Conservation (phyloP, 1,284 basidiomycete genomes). For the Cutaneotrichosporon sp. region DNA sequence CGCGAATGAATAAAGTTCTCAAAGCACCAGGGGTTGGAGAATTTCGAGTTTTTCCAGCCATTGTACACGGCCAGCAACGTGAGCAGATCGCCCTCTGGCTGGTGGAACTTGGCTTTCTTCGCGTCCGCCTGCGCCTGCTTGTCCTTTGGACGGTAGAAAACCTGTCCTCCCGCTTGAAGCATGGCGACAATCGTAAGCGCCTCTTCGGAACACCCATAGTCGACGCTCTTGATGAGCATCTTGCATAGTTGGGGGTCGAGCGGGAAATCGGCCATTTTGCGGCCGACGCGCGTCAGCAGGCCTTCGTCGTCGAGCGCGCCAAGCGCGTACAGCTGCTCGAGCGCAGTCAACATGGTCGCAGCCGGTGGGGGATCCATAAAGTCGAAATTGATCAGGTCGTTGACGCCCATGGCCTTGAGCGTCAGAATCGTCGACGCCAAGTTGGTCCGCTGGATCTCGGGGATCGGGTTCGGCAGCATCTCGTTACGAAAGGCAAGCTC, state of each 20-base stretch:
- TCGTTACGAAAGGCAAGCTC: conserved; percentile 97
- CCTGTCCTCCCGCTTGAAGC: conserved; percentile 84
- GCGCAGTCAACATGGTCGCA: conserved; percentile 80
- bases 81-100: conserved; percentile 90
- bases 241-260: conserved; percentile 95
- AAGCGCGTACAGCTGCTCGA: conserved; percentile 89
- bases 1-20: conserved; percentile 97
- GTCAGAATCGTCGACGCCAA: conserved; percentile 87
- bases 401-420: conserved; percentile 98
- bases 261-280: conserved; percentile 99
- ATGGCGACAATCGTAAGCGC: conserved; percentile 95
- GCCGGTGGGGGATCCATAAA: conserved; percentile 99
- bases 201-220: conserved; percentile 94
- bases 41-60: conserved; percentile 93
- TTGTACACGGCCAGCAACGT: conserved; percentile 96
- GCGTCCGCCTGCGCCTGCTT: conserved; percentile 87
- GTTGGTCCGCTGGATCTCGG: conserved; percentile 96
- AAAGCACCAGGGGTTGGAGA: conserved; percentile 93
- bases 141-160: conserved; percentile 97
- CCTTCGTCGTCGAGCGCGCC: conserved; percentile 97
- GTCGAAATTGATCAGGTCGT: conserved; percentile 95
- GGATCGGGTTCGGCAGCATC: conserved; percentile 96
- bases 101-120: conserved; percentile 53
- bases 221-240: conserved; percentile 98
- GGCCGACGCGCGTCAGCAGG: conserved; percentile 81